These are phyloP conservation scores for Triglochin maritima DNA, from an alignment of 106 monocot species.

Conservation along the genomic window DNA sequence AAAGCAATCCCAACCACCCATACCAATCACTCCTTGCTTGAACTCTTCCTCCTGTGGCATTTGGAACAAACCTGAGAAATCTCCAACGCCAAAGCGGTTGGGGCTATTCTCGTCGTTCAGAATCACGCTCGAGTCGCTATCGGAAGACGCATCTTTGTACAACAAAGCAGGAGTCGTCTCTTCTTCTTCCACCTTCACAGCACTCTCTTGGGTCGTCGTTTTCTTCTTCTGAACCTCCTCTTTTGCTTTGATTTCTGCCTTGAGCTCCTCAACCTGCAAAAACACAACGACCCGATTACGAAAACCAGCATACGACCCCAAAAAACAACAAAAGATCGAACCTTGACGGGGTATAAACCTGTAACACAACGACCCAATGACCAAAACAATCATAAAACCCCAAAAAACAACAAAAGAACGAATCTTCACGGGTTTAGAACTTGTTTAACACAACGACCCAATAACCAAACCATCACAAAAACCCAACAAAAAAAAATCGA, in stretches of 20 bases:
- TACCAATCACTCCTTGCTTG: neutral
- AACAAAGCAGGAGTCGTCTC: neutral
- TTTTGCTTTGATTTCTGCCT: constrained; percentile 1
- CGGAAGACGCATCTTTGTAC: constrained; percentile 13
- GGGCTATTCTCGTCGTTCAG: constrained; percentile 11
- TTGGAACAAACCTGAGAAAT: no score
- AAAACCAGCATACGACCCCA: no score
- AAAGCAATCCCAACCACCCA: neutral
- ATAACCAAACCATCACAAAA: no score
- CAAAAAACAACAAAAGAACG: no score
- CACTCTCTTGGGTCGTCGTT: neutral
- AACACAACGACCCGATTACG: neutral
- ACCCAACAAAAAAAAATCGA: no score
- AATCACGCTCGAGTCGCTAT: constrained; percentile 16
- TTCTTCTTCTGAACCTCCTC: neutral
- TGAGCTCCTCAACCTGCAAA: constrained; percentile 17
- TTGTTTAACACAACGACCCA: no score
- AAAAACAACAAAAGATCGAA: no score
- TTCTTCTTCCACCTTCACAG: constrained; percentile 4
- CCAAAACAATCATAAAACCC: no score
- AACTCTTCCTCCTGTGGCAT: no score
- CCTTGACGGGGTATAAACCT: no score
- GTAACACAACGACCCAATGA: no score
- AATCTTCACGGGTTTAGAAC: no score
- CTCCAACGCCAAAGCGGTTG: neutral